Evolutionary conservation across 1,139 yeast genomes (phyloP).

Genomic region (Arxiozyma heterogenica): DNA sequence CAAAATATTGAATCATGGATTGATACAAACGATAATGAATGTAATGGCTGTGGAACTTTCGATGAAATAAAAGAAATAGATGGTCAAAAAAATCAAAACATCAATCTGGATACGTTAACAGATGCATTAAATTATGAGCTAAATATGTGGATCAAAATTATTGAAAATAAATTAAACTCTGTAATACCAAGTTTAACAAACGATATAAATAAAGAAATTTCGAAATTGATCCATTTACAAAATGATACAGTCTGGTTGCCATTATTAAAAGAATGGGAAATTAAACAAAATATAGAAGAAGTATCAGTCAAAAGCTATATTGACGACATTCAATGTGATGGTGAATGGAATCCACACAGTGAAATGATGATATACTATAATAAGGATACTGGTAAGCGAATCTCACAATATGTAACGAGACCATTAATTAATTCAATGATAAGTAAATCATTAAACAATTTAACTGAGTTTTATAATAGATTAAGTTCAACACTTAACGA

Average conservation of each 20-base stretch:
- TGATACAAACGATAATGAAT: not conserved
- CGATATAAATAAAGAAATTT: conserved; percentile 32
- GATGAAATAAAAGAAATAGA: not conserved
- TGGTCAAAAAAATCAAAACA: not conserved
- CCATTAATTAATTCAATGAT: conserved; percentile 48
- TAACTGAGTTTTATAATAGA: not conserved
- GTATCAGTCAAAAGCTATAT: conserved; percentile 37
- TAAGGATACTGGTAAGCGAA: conserved; percentile 19
- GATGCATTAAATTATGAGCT: conserved; percentile 6
- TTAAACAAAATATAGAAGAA: not conserved
- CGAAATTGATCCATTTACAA: conserved; percentile 29
- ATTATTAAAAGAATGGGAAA: not conserved
- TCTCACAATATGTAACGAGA: conserved; percentile 39
- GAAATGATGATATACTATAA: conserved; percentile 33
- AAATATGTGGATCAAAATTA: conserved; percentile 8
- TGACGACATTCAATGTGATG: conserved; percentile 41
- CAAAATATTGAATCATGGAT: not conserved
- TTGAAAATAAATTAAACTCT: conserved; percentile 3
- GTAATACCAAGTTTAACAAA: conserved; percentile 17
- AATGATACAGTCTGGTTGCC: not conserved
- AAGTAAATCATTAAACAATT: not conserved
- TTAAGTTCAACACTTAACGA: conserved; percentile 6
- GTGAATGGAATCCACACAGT: conserved; percentile 37
- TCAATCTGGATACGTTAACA: not conserved
- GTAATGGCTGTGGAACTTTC: not conserved